Conservation (phyloP, 441 rosid genomes). For the Hura crepitans region DNA sequence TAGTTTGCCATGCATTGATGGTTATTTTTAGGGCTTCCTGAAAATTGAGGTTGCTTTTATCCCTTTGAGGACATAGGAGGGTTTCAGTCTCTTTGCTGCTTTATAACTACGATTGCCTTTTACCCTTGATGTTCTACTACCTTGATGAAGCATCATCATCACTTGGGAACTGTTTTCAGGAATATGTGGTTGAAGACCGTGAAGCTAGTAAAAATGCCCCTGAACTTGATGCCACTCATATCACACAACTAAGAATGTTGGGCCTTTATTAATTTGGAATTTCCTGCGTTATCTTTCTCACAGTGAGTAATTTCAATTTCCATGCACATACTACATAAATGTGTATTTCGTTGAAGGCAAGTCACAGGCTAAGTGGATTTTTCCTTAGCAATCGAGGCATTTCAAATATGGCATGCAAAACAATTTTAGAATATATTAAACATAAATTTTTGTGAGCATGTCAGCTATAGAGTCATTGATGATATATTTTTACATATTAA, state of each 20-base stretch:
- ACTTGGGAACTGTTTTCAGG: conserved; percentile 42
- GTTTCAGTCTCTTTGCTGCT: neutral
- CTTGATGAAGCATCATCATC: neutral
- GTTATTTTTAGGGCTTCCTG: neutral
- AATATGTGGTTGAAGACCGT: conserved; percentile 88
- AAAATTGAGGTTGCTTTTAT: neutral
- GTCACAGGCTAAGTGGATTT: too few species aligned
- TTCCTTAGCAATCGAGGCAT: too few species aligned
- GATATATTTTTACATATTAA: too few species aligned
- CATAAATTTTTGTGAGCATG: too few species aligned
- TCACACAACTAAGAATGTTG: conserved; percentile 86
- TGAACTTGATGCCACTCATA: conserved; percentile 82
- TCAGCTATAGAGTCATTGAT: too few species aligned
- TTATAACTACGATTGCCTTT: neutral
- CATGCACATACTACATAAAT: neutral
- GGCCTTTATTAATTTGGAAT: conserved; percentile 62
- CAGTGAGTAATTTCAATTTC: conserved; percentile 27
- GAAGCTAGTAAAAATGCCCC: conserved; percentile 64
- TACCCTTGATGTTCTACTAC: too few species aligned
- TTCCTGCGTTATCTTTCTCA: conserved; percentile 14
- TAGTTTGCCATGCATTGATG: conserved; percentile 1
- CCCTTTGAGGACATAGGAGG: neutral
- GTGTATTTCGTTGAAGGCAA: too few species aligned
- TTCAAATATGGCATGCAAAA: too few species aligned
- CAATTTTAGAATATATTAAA: too few species aligned